These are phyloP conservation scores for Hagleromyces aurorensis DNA, from an alignment of 805 yeast species.

Conservation along the genomic window DNA sequence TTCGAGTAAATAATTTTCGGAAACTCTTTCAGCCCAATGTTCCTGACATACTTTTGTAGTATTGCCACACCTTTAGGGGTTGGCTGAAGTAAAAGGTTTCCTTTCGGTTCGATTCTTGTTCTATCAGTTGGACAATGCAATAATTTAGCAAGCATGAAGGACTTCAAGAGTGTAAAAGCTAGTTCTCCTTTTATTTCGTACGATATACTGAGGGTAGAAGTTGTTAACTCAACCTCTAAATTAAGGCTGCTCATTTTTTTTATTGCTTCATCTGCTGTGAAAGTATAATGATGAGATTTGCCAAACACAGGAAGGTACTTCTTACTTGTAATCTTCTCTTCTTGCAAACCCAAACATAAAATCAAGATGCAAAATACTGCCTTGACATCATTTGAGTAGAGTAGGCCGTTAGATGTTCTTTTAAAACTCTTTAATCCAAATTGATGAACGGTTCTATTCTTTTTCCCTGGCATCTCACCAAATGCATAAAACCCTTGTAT, in stretches of 20 bases:
- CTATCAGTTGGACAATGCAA: constrained; percentile 71
- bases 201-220: constrained; percentile 46
- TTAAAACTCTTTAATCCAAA: constrained; percentile 38
- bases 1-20: constrained; percentile 46
- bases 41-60: constrained; percentile 50
- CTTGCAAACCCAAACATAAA: constrained; percentile 35
- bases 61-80: constrained; percentile 86
- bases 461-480: too few species aligned
- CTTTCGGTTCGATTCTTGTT: constrained; percentile 45
- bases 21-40: constrained; percentile 41
- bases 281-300: constrained; percentile 43
- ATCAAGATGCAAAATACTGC: constrained; percentile 50
- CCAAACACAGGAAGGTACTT: constrained; percentile 24
- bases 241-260: constrained; percentile 41
- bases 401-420: constrained; percentile 45
- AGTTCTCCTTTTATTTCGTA: constrained; percentile 46
- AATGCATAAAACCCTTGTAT: too few species aligned
- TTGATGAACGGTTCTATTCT: constrained; percentile 32
- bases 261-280: constrained; percentile 45
- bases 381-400: constrained; percentile 50
- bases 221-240: constrained; percentile 40
- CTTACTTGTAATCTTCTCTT: constrained; percentile 21
- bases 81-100: constrained; percentile 54
- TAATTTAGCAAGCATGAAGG: constrained; percentile 53
- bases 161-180: constrained; percentile 39